Evolutionary conservation across 345 rosid species (phyloP).

Genomic region (Capsella bursapastoris): DNA sequence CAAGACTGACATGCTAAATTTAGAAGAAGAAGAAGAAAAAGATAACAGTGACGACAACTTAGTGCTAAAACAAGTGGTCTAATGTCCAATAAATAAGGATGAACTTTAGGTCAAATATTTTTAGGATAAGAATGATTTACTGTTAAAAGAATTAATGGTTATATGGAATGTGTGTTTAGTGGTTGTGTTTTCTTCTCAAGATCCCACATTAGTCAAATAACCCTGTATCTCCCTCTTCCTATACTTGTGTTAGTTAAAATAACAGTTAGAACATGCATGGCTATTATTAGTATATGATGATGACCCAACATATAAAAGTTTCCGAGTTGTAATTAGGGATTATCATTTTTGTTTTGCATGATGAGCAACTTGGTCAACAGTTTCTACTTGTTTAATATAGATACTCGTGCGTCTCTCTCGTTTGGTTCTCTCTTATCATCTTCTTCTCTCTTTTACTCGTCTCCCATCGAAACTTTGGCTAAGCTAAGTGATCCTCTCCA

Average conservation of each 20-base stretch:
- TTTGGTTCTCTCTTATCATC: too few species aligned
- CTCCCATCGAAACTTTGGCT: too few species aligned
- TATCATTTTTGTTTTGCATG: neutral
- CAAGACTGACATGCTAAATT: conserved; percentile 20
- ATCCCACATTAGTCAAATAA: neutral
- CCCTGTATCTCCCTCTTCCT: neutral
- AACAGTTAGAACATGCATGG: neutral
- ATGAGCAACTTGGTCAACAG: too few species aligned
- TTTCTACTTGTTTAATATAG: too few species aligned
- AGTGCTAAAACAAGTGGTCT: conserved; percentile 33
- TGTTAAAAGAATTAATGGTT: neutral
- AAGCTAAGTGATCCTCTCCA: too few species aligned
- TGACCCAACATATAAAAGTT: neutral
- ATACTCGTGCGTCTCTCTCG: too few species aligned
- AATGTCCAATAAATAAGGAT: conserved; percentile 30
- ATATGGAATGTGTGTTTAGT: neutral
- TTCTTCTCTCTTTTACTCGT: too few species aligned
- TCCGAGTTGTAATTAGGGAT: neutral
- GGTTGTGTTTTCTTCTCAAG: conserved; percentile 18
- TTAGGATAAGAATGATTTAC: conserved; percentile 31
- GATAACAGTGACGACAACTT: conserved; percentile 16
- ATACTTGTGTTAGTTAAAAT: conserved; percentile 23
- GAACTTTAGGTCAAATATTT: conserved; percentile 11
- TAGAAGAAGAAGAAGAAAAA: conserved; percentile 7
- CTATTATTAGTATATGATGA: conserved; percentile 22